Evolutionary conservation across 2,329 filamentous ascomycete species (phyloP).

Genomic region (Fusarium robinianum): DNA sequence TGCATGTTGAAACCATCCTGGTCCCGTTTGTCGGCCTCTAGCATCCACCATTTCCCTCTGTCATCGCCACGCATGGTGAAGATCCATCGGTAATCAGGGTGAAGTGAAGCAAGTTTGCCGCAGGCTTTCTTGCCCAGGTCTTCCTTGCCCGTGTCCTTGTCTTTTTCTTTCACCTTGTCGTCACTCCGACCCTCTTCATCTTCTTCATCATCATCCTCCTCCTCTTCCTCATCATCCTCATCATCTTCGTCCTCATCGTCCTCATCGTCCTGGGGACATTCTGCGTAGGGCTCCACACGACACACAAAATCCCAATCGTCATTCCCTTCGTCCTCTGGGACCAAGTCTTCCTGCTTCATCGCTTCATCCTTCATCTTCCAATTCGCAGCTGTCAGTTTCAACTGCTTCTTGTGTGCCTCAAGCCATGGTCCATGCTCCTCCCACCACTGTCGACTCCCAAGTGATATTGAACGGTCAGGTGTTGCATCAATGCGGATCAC

Average conservation of each 20-base stretch:
- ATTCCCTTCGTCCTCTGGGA: conserved; percentile 21
- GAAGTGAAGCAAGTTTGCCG: conserved; percentile 26
- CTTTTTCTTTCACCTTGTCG: neutral
- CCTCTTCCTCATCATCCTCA: neutral
- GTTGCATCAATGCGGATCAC: conserved; percentile 22
- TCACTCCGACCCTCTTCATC: neutral
- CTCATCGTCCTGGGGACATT: neutral
- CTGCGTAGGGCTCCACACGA: neutral
- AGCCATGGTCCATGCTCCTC: conserved; percentile 26
- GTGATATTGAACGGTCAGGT: conserved; percentile 20
- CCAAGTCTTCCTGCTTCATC: conserved; percentile 11
- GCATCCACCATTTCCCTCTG: conserved; percentile 24
- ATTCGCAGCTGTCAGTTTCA: conserved; percentile 18
- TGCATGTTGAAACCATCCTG: conserved; percentile 49
- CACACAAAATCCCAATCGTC: conserved; percentile 33
- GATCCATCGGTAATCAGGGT: conserved; percentile 23
- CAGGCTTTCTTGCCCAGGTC: neutral
- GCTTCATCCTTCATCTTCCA: conserved; percentile 31
- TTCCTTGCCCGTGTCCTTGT: neutral
- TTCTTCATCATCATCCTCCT: neutral
- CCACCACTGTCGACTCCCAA: conserved; percentile 28
- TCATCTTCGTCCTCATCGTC: conserved; percentile 1
- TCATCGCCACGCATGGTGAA: conserved; percentile 25
- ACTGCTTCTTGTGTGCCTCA: conserved; percentile 19
- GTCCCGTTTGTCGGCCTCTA: conserved; percentile 27